Evolutionary conservation across 2,329 filamentous ascomycete genomes (phyloP).

Genomic region (Arthrobotrys musiformis): DNA sequence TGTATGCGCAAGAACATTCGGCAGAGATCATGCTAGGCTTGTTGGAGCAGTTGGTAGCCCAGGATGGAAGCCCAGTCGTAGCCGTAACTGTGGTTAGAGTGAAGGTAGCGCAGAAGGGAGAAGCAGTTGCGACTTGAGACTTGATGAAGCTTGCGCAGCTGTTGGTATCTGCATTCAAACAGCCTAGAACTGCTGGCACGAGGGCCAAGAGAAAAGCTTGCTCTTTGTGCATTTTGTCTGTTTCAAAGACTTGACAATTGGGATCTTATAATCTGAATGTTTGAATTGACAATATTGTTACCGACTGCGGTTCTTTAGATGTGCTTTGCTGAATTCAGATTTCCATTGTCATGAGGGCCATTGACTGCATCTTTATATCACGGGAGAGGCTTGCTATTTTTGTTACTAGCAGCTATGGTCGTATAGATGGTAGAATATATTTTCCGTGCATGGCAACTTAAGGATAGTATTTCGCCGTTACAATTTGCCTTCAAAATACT

Average conservation of each 20-base stretch:
- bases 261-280: neutral
- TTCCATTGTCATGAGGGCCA: neutral
- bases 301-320: neutral
- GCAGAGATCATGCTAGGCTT: constrained; percentile 50
- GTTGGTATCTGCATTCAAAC: constrained; percentile 60
- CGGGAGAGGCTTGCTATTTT: neutral
- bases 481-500: neutral
- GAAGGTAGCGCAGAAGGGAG: constrained; percentile 62
- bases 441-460: constrained; percentile 31
- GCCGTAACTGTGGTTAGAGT: constrained; percentile 58
- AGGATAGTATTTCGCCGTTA: constrained; percentile 52
- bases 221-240: constrained; percentile 36
- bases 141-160: constrained; percentile 62
- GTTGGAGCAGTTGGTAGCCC: constrained; percentile 63
- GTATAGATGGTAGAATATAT: neutral
- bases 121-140: constrained; percentile 60
- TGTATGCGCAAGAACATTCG: constrained; percentile 46
- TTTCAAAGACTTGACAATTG: neutral
- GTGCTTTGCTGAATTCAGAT: neutral
- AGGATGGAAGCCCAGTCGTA: constrained; percentile 61
- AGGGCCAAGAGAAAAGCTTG: constrained; percentile 57
- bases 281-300: neutral
- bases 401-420: neutral
- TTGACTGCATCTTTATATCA: constrained; percentile 27
- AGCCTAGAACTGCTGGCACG: constrained; percentile 59